phyloP scores from a whole-genome alignment of 179 eudicot genomes.

The Beta lomatogona region DNA sequence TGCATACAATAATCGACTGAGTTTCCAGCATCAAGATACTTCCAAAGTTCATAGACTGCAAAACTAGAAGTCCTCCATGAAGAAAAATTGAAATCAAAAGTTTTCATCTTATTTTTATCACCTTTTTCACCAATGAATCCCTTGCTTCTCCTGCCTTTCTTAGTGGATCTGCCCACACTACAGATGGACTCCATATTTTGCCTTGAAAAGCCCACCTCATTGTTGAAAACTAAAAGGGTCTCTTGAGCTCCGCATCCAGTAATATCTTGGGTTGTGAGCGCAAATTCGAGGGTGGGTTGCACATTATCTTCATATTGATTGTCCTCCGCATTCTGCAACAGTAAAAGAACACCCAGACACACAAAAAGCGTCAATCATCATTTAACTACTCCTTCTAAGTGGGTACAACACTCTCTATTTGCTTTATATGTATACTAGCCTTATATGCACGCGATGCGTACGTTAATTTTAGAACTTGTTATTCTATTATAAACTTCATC shows the following conservation, averaged over 20 bases:
- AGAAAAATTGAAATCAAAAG: neutral
- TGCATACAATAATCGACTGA: no score
- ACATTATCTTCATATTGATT: slow-evolving; percentile 30
- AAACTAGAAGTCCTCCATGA: neutral
- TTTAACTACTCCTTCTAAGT: neutral
- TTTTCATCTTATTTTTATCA: neutral
- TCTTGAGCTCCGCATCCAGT: slow-evolving; percentile 36
- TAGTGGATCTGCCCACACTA: slow-evolving; percentile 49
- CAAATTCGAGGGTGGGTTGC: slow-evolving; percentile 43
- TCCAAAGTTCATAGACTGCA: no score
- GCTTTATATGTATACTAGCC: no score
- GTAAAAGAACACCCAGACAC: neutral
- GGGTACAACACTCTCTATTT: no score
- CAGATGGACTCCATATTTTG: slow-evolving; percentile 45
- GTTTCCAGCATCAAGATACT: no score
- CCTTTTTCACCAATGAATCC: slow-evolving; percentile 57
- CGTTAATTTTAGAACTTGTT: no score
- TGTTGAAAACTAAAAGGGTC: slow-evolving; percentile 47
- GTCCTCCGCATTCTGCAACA: slow-evolving; percentile 44
- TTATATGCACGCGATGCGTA: no score
- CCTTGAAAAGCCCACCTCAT: slow-evolving; percentile 42
- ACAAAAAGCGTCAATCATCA: neutral
- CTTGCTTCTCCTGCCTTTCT: slow-evolving; percentile 38
- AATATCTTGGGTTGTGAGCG: slow-evolving; percentile 33
- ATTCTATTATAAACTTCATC: no score